These are phyloP conservation scores for Stipa capillata DNA, from an alignment of 176 grass and related monocot genomes.

Conservation along the genomic window DNA sequence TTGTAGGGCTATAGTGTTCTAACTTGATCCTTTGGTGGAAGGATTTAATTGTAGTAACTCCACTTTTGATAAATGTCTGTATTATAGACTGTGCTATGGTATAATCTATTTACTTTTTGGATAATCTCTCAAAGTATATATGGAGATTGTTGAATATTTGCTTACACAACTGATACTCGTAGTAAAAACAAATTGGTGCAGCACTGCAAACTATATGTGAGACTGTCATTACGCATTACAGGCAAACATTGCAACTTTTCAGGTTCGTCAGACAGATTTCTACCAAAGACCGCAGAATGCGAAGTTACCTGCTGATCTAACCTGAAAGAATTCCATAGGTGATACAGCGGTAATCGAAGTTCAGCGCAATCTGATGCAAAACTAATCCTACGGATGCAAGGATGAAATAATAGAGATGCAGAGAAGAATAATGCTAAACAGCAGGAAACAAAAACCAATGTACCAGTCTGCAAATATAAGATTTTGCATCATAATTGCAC, in stretches of 20 bases:
- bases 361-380: background rate
- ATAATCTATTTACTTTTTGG: constrained; percentile 34
- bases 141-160: constrained; percentile 5
- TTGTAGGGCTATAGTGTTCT: constrained; percentile 35
- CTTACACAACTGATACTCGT: background rate
- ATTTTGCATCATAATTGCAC: background rate
- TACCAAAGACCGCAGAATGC: background rate
- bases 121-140: constrained; percentile 12
- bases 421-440: background rate
- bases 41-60: constrained; percentile 69
- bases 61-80: constrained; percentile 62
- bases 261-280: background rate
- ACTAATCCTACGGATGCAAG: background rate
- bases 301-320: constrained; percentile 11
- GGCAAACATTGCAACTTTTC: background rate
- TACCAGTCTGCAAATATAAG: background rate
- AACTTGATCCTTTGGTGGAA: constrained; percentile 51
- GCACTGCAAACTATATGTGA: background rate
- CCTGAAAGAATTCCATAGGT: background rate
- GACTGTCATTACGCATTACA: background rate
- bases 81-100: constrained; percentile 43
- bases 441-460: background rate
- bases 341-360: background rate
- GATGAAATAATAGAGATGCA: background rate
- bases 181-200: background rate